Percentiles rank a stretch among this genome's conserved stretches.
These are phyloP conservation scores for Eucalyptus sp. DNA, from an alignment of 345 rosid species.

Conservation along the genomic window DNA sequence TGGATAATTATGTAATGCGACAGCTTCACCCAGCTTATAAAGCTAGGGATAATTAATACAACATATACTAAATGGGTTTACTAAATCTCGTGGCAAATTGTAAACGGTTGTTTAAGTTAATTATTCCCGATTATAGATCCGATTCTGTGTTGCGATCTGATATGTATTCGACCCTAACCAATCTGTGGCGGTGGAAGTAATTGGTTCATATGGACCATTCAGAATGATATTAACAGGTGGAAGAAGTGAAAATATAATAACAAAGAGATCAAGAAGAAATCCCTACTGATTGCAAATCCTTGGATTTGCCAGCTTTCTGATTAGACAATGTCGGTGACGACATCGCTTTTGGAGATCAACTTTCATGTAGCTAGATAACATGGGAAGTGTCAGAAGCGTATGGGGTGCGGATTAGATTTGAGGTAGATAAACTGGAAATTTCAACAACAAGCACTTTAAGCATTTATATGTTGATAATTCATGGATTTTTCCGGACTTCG, in stretches of 20 bases:
- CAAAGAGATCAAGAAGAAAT: not conserved
- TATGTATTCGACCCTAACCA: not conserved
- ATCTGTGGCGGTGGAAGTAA: not conserved
- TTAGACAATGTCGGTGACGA: not conserved
- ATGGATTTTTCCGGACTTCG: not conserved
- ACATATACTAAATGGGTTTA: not conserved
- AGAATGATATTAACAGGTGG: not conserved
- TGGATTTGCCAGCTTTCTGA: not conserved
- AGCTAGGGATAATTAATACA: not conserved
- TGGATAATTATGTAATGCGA: not conserved
- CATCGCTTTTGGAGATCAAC: not conserved
- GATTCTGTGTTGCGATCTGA: not conserved
- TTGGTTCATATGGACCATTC: not conserved
- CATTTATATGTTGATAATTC: not conserved
- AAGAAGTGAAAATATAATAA: not conserved
- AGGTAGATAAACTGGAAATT: no score
- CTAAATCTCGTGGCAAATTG: not conserved
- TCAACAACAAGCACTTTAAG: no score
- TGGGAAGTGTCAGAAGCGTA: not conserved
- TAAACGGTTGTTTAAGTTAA: not conserved
- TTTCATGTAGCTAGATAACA: not conserved
- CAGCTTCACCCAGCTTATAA: not conserved
- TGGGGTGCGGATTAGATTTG: no score
- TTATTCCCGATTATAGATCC: not conserved
- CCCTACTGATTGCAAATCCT: not conserved